phyloP scores from a whole-genome alignment of 352 stramenopile genomes.

The Globisporangium rhizosaccharum region DNA sequence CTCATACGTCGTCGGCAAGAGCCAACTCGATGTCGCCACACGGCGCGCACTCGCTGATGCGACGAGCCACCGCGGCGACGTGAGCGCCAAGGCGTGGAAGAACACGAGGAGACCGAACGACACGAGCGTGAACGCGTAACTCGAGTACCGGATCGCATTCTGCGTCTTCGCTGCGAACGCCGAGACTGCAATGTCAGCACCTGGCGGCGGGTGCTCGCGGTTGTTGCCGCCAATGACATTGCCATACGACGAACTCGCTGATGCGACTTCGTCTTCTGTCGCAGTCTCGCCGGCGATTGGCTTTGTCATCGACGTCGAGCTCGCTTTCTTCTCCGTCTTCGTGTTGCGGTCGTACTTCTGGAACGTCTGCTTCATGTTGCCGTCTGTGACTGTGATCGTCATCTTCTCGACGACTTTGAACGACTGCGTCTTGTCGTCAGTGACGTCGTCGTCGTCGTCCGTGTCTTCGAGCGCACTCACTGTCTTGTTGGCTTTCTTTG shows the following conservation, averaged over 20 bases:
- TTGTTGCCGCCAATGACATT: constrained; percentile 45
- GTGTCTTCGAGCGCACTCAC: constrained; percentile 3
- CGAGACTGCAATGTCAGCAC: constrained; percentile 53
- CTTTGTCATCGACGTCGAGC: neutral
- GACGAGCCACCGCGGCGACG: constrained; percentile 33
- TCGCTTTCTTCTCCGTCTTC: constrained; percentile 4
- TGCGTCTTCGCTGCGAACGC: constrained; percentile 31
- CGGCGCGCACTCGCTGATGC: constrained; percentile 14
- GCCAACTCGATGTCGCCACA: constrained; percentile 17
- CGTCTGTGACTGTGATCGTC: constrained; percentile 16
- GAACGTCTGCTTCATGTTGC: constrained; percentile 10
- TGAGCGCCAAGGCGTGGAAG: constrained; percentile 49
- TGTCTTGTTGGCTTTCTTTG: constrained; percentile 3
- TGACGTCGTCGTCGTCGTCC: neutral
- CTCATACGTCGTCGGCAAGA: constrained; percentile 68
- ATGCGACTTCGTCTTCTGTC: neutral
- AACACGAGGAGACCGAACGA: constrained; percentile 44
- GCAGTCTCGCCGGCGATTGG: neutral
- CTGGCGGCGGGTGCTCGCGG: constrained; percentile 38
- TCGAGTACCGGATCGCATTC: constrained; percentile 42
- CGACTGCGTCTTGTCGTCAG: neutral
- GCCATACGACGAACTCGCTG: constrained; percentile 7
- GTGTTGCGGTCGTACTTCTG: constrained; percentile 21
- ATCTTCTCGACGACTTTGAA: constrained; percentile 5
- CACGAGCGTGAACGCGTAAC: constrained; percentile 44